These are phyloP conservation scores for Solanum virginianum DNA, from an alignment of 257 asterid genomes.

Conservation along the genomic window DNA sequence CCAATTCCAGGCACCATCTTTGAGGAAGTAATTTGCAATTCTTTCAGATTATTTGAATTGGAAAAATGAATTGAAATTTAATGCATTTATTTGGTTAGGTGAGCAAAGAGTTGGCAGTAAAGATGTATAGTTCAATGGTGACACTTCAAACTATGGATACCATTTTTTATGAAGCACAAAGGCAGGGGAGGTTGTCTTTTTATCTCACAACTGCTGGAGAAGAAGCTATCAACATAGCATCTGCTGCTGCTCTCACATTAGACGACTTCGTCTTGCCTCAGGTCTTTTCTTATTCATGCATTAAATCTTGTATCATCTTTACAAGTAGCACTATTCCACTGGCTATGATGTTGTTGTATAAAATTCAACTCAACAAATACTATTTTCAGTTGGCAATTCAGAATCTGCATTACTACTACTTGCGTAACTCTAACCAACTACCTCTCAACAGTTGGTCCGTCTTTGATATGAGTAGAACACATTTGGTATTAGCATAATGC, in stretches of 20 bases:
- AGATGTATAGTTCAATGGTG: constrained; percentile 67
- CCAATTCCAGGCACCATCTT: constrained; percentile 31
- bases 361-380: too few species aligned
- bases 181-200: constrained; percentile 83
- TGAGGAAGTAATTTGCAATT: constrained; percentile 36
- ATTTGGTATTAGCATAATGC: background rate
- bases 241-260: constrained; percentile 75
- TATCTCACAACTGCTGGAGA: constrained; percentile 74
- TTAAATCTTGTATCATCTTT: too few species aligned
- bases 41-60: background rate
- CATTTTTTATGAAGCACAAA: constrained; percentile 72
- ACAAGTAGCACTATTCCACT: too few species aligned
- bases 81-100: constrained; percentile 16
- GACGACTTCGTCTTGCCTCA: constrained; percentile 41
- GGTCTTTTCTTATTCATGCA: background rate
- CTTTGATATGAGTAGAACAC: background rate
- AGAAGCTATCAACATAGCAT: constrained; percentile 76
- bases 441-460: background rate
- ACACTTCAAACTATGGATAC: constrained; percentile 66
- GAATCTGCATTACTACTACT: too few species aligned
- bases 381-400: too few species aligned
- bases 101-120: constrained; percentile 58
- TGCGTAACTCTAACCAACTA: too few species aligned
- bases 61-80: background rate
- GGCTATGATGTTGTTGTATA: too few species aligned